Conservation (phyloP, 331 rosid genomes). For the Stylosanthes scabra region DNA sequence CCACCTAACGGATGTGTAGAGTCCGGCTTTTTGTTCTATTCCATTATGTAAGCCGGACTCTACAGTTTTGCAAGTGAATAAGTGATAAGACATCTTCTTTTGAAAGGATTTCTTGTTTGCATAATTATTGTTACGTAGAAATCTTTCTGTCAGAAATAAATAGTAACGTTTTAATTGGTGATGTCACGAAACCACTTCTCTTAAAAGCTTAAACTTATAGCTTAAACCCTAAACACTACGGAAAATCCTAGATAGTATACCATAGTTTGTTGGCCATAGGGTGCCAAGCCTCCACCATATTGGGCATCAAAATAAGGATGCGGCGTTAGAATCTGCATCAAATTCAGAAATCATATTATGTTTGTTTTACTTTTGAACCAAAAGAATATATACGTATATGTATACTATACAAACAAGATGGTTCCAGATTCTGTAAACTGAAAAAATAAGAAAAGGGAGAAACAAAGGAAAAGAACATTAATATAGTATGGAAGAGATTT, state of each 20-base stretch:
- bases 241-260: slow-evolving; percentile 50
- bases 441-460: background rate
- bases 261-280: slow-evolving; percentile 64
- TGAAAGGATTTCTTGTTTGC: background rate
- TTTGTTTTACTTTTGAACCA: slow-evolving; percentile 19
- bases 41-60: too few species aligned
- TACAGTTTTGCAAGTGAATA: too few species aligned
- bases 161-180: too few species aligned
- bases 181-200: too few species aligned
- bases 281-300: slow-evolving; percentile 56
- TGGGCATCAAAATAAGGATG: slow-evolving; percentile 72
- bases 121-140: background rate
- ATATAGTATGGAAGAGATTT: slow-evolving; percentile 15
- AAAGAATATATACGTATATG: background rate
- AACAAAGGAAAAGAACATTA: background rate
- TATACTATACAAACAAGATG: background rate
- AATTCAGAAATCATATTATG: slow-evolving; percentile 33
- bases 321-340: slow-evolving; percentile 75
- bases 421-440: background rate
- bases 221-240: too few species aligned
- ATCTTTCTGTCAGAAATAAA: too few species aligned
- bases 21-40: too few species aligned
- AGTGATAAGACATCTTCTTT: background rate
- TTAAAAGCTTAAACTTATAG: too few species aligned
- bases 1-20: background rate